Evolutionary conservation across 331 rosid species (phyloP).

Genomic region (Acacia pycnantha): DNA sequence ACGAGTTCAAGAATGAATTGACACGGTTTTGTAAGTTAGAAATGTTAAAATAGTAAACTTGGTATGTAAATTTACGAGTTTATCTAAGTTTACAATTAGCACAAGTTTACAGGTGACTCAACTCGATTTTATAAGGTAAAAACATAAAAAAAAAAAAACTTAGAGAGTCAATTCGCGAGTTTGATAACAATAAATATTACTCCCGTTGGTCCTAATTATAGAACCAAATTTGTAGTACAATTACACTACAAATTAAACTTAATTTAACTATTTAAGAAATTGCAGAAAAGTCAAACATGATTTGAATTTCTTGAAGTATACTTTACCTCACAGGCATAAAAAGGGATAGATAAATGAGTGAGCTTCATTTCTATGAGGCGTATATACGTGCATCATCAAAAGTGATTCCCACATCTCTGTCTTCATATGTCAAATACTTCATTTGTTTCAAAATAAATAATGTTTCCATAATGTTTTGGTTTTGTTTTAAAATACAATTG

Average conservation of each 20-base stretch:
- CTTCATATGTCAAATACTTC: background rate
- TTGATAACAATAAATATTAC: no score
- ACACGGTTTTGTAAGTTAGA: no score
- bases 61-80: no score
- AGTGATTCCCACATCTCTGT: background rate
- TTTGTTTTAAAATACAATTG: background rate
- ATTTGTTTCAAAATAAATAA: background rate
- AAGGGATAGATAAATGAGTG: background rate
- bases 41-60: no score
- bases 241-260: no score
- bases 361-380: background rate
- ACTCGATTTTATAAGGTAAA: no score
- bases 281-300: background rate
- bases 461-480: background rate
- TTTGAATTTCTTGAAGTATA: background rate
- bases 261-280: background rate
- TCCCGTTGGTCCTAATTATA: no score
- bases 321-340: background rate
- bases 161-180: no score
- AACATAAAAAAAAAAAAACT: no score
- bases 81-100: no score
- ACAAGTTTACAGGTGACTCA: rapidly evolving
- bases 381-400: background rate
- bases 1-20: no score
- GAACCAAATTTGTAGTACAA: no score